Base-by-base conservation (phyloP, 2,329 filamentous ascomycete species). In the Ilyonectria robusta region DNA sequence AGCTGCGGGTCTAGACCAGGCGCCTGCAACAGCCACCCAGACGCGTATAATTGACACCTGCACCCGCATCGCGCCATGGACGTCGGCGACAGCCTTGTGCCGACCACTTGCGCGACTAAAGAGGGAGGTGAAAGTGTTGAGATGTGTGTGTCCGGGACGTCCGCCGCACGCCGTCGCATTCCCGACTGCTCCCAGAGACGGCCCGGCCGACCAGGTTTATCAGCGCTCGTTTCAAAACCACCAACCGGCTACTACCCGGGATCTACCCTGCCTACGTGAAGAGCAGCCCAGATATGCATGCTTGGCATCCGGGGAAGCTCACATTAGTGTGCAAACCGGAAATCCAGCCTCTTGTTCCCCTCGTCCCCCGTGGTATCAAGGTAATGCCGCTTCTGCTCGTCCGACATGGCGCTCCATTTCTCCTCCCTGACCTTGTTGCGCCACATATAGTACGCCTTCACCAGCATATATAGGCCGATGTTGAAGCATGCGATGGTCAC, bases 361-460 rank as follows among this genome's bases (percentile, higher is more conserved):
- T 70, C 62, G 35, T 69, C 68, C 2, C 35, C 50, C n/a, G 66
- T 72, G 17, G 70, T 70, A 37, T 66, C 17, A 0, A 51, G 48
- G 46, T 71, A 54, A 2, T 59, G 48, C 60, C 55, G 55, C 11
- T 11, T 70, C 0, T 61, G 19, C 46, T 66, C 65, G 13, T 59
- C 60, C 9, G 66, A 59, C 66, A 67, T 69, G 44, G 54, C 57
- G 23, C 46, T 53, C 68, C 63, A 67, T 69, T 33, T 69, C 44
- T 26, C 46, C 33, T 67, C 65, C 23, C 56, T 44, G 9, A 13
- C 35, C n/a, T 46, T 47, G 57, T 84, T 85, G 2, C 79, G 76
- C 78, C 76, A 79, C 13, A 82, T 74, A 57, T 85, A 83, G 58
- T 79, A 83, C 0, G 75, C 67, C 69, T 84, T 84, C 23, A 79